phyloP scores from a whole-genome alignment of 306 rosid species.

The Hippophae tibetana region DNA sequence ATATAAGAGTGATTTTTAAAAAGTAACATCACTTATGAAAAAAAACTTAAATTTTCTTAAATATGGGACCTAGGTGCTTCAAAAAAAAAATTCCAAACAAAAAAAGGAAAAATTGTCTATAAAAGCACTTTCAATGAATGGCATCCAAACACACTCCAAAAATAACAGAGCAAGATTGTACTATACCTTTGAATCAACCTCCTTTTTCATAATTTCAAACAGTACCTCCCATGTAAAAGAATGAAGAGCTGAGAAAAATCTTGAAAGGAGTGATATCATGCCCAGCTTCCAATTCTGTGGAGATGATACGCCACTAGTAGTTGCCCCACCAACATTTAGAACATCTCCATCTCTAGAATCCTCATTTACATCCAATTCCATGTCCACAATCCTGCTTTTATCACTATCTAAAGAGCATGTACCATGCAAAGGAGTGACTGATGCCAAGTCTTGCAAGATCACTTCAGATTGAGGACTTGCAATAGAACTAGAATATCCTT shows the following conservation, averaged over 20 bases:
- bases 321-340: constrained; percentile 30
- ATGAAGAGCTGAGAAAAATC: constrained; percentile 54
- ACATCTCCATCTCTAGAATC: constrained; percentile 56
- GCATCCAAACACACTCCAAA: too few relatives aligned
- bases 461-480: constrained; percentile 34
- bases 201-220: constrained; percentile 51
- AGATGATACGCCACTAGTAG: constrained; percentile 30
- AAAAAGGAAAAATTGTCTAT: too few relatives aligned
- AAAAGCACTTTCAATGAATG: too few relatives aligned
- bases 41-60: too few relatives aligned
- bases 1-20: too few relatives aligned
- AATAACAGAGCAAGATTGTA: too few relatives aligned
- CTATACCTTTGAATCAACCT: constrained; percentile 58
- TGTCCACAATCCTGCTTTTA: constrained; percentile 61
- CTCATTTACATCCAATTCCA: constrained; percentile 70
- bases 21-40: too few relatives aligned
- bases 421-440: constrained; percentile 25
- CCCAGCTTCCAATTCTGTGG: constrained; percentile 56
- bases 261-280: constrained; percentile 53
- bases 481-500: constrained; percentile 42
- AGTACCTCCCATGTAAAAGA: constrained; percentile 59
- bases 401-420: constrained; percentile 27
- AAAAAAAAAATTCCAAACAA: too few relatives aligned
- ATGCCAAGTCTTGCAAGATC: constrained; percentile 30
- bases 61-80: too few relatives aligned